Conservation (phyloP, 106 monocot genomes). For the Acorus calamus region DNA sequence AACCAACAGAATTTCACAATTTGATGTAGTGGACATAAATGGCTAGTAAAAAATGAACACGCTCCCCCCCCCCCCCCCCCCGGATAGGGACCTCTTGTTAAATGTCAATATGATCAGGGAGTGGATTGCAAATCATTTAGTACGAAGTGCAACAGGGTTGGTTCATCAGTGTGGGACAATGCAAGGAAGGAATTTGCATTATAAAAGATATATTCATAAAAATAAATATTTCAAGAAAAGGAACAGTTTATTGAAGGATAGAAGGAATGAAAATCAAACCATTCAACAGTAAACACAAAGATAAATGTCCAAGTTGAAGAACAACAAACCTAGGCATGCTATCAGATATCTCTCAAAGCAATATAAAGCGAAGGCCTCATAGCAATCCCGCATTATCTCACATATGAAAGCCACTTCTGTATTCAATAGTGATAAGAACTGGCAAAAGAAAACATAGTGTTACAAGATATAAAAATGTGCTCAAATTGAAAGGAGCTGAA, state of each 20-base stretch:
- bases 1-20: too few species aligned
- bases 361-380: slow-evolving; percentile 97
- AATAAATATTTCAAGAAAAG: too few species aligned
- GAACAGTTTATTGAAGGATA: not conserved
- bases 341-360: slow-evolving; percentile 98
- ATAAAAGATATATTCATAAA: too few species aligned
- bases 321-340: slow-evolving; percentile 75
- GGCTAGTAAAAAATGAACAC: too few species aligned
- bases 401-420: slow-evolving; percentile 65
- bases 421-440: slow-evolving; percentile 77
- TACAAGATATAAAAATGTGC: not conserved
- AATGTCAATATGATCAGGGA: too few species aligned
- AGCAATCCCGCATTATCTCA: slow-evolving; percentile 97
- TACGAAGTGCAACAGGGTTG: too few species aligned
- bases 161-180: too few species aligned
- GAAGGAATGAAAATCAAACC: not conserved
- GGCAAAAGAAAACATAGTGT: slow-evolving; percentile 16
- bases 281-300: not conserved
- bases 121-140: too few species aligned
- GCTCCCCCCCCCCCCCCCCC: too few species aligned
- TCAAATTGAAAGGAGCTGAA: not conserved
- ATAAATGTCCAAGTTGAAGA: not conserved
- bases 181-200: too few species aligned
- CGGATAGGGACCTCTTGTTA: too few species aligned
- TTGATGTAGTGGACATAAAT: too few species aligned